Conservation (phyloP, 345 rosid genomes). For the Boechera retrofracta region DNA sequence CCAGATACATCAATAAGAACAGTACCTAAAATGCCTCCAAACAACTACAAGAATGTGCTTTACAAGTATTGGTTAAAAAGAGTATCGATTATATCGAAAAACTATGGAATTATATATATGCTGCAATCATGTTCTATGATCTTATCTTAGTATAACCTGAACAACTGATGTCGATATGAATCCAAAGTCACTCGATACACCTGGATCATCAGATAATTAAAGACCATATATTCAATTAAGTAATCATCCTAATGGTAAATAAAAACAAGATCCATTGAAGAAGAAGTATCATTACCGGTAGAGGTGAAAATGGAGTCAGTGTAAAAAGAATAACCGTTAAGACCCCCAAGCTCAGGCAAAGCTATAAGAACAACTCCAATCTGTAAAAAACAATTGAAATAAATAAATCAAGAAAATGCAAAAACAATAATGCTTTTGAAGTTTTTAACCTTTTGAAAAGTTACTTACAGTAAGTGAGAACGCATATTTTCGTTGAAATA, state of each 20-base stretch:
- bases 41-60: constrained; percentile 52
- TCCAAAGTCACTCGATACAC: constrained; percentile 75
- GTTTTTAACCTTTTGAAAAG: background rate
- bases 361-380: constrained; percentile 80
- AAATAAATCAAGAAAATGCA: constrained; percentile 10
- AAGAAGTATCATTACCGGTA: constrained; percentile 51
- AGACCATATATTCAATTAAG: background rate
- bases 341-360: constrained; percentile 86
- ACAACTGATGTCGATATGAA: constrained; percentile 71
- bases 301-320: constrained; percentile 59
- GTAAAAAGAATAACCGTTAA: constrained; percentile 58
- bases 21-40: constrained; percentile 70
- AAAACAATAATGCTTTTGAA: background rate
- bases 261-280: background rate
- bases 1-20: constrained; percentile 76
- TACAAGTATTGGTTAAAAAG: background rate
- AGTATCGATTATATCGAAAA: background rate
- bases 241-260: background rate
- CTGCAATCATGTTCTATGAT: constrained; percentile 4
- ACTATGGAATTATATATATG: background rate
- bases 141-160: constrained; percentile 56
- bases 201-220: constrained; percentile 43
- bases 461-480: constrained; percentile 36
- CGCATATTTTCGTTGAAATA: constrained; percentile 40
- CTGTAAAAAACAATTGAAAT: constrained; percentile 31